Conservation (phyloP, 1,139 yeast species). For the Suhomyces guaymorum region DNA sequence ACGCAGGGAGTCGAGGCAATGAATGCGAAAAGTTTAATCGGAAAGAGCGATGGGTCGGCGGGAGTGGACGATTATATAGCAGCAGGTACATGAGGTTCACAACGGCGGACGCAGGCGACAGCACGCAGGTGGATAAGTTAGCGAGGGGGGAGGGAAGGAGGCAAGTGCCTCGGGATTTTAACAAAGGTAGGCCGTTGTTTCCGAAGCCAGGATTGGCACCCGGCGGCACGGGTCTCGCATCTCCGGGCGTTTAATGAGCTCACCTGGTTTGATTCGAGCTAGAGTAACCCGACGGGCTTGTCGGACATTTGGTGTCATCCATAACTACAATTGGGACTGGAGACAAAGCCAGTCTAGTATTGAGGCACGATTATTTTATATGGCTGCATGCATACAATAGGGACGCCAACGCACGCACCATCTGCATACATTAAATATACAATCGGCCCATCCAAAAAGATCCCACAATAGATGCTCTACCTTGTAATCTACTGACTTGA, state of each 20-base stretch:
- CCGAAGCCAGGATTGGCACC: no score
- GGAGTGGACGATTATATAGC: background rate
- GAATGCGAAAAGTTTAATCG: background rate
- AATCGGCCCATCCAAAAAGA: no score
- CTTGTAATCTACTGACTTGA: no score
- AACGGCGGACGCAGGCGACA: background rate
- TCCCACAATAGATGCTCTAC: no score
- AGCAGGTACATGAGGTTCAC: background rate
- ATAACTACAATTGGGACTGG: no score
- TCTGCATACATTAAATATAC: background rate
- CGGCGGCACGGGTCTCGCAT: no score
- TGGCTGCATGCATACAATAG: background rate
- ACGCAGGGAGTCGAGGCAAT: conserved; percentile 1
- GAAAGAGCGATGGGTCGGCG: no score
- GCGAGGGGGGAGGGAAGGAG: background rate
- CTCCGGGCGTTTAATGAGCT: no score
- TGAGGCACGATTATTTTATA: background rate
- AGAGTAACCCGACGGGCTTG: no score
- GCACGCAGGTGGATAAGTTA: background rate
- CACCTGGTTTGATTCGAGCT: no score
- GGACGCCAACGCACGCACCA: background rate
- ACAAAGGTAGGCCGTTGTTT: background rate
- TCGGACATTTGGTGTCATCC: no score
- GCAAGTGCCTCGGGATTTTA: background rate
- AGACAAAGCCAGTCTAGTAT: no score